Conservation (phyloP, 257 asterid species). For the Plantago ovata region DNA sequence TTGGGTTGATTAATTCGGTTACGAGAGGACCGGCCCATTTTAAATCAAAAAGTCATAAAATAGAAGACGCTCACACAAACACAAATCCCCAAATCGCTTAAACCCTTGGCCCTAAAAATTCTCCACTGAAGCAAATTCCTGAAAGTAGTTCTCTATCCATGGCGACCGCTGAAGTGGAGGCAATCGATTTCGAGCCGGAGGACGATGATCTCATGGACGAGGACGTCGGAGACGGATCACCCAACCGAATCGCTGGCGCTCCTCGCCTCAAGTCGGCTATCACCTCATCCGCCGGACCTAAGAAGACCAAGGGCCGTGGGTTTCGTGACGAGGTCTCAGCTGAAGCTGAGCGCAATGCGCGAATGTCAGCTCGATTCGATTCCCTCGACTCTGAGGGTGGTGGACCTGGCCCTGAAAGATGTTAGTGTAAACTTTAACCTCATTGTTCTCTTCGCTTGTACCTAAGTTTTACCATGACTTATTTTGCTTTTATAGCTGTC, state of each 20-base stretch:
- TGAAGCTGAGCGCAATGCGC: constrained; percentile 81
- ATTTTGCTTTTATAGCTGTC: neutral
- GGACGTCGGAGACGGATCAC: constrained; percentile 63
- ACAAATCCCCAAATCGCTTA: neutral
- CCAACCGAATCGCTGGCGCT: constrained; percentile 36
- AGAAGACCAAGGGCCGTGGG: constrained; percentile 95
- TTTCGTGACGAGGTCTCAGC: constrained; percentile 81
- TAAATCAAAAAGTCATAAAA: no score
- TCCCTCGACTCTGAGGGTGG: constrained; percentile 77
- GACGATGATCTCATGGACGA: constrained; percentile 99
- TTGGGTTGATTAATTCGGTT: no score
- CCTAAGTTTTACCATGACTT: neutral
- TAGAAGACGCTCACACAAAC: no score
- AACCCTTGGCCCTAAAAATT: neutral
- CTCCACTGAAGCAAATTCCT: no score
- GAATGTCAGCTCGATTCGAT: constrained; percentile 86
- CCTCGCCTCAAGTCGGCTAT: constrained; percentile 88
- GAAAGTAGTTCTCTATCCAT: no score
- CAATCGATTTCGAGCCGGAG: constrained; percentile 94
- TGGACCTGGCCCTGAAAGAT: constrained; percentile 98
- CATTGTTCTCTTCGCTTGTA: neutral
- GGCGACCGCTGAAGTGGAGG: constrained; percentile 87
- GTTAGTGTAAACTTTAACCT: constrained; percentile 32
- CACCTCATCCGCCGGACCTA: constrained; percentile 54
- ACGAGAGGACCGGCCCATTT: no score